Evolutionary conservation across 2,329 filamentous ascomycete genomes (phyloP), one percentile per base, ranked within the genome.

Genomic region (Nemania sp.): DNA sequence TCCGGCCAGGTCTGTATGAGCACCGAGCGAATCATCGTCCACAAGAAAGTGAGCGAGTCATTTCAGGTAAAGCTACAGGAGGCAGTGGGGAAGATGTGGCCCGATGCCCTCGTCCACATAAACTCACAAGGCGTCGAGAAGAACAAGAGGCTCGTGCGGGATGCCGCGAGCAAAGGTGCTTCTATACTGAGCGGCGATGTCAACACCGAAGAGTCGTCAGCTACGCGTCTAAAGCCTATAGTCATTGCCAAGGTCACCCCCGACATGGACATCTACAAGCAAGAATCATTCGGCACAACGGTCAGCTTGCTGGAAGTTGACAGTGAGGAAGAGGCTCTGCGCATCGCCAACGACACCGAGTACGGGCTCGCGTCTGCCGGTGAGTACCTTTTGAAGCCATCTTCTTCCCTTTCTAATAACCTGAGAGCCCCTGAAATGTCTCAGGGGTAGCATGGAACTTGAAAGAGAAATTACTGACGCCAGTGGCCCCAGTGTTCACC

Each of bases 1-100:
- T 78, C 76, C 15, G 87, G 87, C 1, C 88, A 90, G 76, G 82
- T 90, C 46, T 90, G 87, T 76, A 89, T 90, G 87, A 81, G 83
- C 5, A 89, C 87, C 0, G 87, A 90, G 72, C 81, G 84, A n/a
- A 85, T 89, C 61, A 72, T 88, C n/a, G 84, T 89, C 21, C 82
- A 87, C 72, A 79, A 79, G 55, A 76, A 76, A 39, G 76, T 89
- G 57, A 77, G 79, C 54, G 76, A 78, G 18, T 72, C 79, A 21
- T 89, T 89, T 74, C 78, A 72, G 61, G 62, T 65, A 51, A 74
- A 71, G 65, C 60, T 78, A 15, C 52, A 72, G 17, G 66, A 59
- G 7, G 57, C 60, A n/a, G 63, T 73, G 17, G 65, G 65, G 35
- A 49, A 51, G 32, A 65, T 76, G 7, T 72, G 67, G 53, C 66